Evolutionary conservation across 176 grass and related monocot species (phyloP).

Genomic region (Puya raimondii): DNA sequence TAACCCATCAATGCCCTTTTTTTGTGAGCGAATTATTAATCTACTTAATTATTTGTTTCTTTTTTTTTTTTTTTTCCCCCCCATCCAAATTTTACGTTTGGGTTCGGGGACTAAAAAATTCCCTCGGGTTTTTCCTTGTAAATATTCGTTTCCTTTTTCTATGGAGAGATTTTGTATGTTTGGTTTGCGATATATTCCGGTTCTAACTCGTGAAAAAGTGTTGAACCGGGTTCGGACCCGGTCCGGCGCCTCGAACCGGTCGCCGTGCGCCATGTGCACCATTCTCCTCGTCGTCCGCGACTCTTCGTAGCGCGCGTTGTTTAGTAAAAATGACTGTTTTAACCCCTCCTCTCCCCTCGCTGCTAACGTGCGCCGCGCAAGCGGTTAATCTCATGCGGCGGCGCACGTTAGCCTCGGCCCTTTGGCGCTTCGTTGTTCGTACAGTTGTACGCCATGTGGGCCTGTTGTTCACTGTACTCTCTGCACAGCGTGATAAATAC

Average conservation of each 20-base stretch:
- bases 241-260: constrained; percentile 2
- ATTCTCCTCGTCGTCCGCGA: no score
- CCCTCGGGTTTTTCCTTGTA: constrained; percentile 24
- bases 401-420: no score
- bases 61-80: neutral
- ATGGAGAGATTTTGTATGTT: no score
- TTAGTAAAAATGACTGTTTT: no score
- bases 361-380: no score
- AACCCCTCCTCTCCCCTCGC: no score
- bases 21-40: constrained; percentile 21
- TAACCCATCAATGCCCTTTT: constrained; percentile 52
- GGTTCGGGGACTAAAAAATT: no score
- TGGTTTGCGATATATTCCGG: no score
- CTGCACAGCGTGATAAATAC: neutral
- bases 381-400: no score
- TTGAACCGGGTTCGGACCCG: constrained; percentile 13
- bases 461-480: neutral
- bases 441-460: neutral
- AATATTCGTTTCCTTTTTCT: constrained; percentile 9
- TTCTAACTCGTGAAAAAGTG: neutral
- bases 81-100: no score
- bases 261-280: neutral
- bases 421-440: neutral
- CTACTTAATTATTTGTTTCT: constrained; percentile 52
- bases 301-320: no score